phyloP scores from a whole-genome alignment of 2,329 filamentous ascomycete genomes.

The Xylariaceae sp. region DNA sequence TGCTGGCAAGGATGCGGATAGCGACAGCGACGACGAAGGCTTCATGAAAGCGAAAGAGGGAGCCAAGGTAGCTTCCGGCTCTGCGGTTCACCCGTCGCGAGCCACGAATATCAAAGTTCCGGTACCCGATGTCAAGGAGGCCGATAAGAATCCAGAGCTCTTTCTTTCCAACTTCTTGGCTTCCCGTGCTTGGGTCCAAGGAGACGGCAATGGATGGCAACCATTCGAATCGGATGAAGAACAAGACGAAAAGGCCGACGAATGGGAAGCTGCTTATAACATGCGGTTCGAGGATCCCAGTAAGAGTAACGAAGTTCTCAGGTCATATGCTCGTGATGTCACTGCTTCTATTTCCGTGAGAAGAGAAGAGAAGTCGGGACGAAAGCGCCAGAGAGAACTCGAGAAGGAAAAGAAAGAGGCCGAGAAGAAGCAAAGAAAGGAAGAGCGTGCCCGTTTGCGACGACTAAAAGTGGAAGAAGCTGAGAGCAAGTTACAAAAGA shows the following conservation, averaged over 20 bases:
- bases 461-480: slow-evolving; percentile 89
- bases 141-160: slow-evolving; percentile 83
- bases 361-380: slow-evolving; percentile 69
- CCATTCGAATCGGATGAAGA: slow-evolving; percentile 90
- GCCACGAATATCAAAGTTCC: slow-evolving; percentile 42
- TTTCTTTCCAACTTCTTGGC: slow-evolving; percentile 95
- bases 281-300: slow-evolving; percentile 89
- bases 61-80: slow-evolving; percentile 25
- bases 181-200: slow-evolving; percentile 81
- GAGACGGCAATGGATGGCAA: slow-evolving; percentile 60
- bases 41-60: slow-evolving; percentile 67
- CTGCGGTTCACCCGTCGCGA: slow-evolving; percentile 54
- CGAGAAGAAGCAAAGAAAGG: slow-evolving; percentile 67
- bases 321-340: slow-evolving; percentile 83
- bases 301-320: slow-evolving; percentile 80
- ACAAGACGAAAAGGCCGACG: slow-evolving; percentile 66
- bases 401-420: slow-evolving; percentile 73
- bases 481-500: slow-evolving; percentile 77
- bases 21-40: slow-evolving; percentile 53
- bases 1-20: slow-evolving; percentile 44
- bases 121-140: slow-evolving; percentile 63
- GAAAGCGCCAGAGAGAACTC: slow-evolving; percentile 72
- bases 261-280: slow-evolving; percentile 91
- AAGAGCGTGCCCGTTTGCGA: slow-evolving; percentile 76
- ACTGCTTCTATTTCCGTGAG: slow-evolving; percentile 78